Evolutionary conservation across 2,329 filamentous ascomycete genomes (phyloP).

Genomic region (Alternaria hordeiaustralica): DNA sequence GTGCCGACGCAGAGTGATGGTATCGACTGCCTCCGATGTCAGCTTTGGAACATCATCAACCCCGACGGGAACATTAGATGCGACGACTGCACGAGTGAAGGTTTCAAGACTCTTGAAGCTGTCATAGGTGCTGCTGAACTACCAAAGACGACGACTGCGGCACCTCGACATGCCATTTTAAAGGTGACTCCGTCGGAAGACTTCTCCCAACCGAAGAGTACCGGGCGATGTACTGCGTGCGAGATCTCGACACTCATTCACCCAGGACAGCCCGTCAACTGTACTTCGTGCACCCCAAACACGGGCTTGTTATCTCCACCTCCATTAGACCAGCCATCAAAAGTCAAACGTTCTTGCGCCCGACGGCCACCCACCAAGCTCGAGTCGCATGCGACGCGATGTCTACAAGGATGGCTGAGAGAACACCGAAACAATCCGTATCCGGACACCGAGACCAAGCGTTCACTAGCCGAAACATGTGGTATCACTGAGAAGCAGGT

Average conservation of each 20-base stretch:
- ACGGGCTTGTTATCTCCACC: slow-evolving; percentile 14
- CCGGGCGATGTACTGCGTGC: slow-evolving; percentile 31
- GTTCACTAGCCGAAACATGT: slow-evolving; percentile 36
- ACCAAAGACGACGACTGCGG: background rate
- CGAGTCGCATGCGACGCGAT: slow-evolving; percentile 33
- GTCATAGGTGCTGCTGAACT: background rate
- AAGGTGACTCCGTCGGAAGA: too few species aligned
- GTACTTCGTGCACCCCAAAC: slow-evolving; percentile 21
- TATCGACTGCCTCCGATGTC: slow-evolving; percentile 28
- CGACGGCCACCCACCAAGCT: slow-evolving; percentile 36
- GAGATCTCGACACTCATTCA: slow-evolving; percentile 28
- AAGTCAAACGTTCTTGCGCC: slow-evolving; percentile 39
- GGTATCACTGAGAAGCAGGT: slow-evolving; percentile 46
- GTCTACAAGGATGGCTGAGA: slow-evolving; percentile 39
- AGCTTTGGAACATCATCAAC: slow-evolving; percentile 32
- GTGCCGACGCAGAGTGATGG: slow-evolving; percentile 11
- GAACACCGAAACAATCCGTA: slow-evolving; percentile 41
- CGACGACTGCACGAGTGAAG: slow-evolving; percentile 24
- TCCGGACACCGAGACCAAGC: slow-evolving; percentile 38
- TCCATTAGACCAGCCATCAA: slow-evolving; percentile 9
- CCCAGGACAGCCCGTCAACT: slow-evolving; percentile 11
- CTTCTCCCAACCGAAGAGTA: background rate
- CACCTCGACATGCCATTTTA: background rate
- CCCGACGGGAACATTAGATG: slow-evolving; percentile 30
- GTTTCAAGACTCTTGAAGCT: background rate